Evolutionary conservation across 148 eudicot genomes (phyloP), one percentile per base, ranked within the genome.

Genomic region (Amaranthus hypochondriacus): DNA sequence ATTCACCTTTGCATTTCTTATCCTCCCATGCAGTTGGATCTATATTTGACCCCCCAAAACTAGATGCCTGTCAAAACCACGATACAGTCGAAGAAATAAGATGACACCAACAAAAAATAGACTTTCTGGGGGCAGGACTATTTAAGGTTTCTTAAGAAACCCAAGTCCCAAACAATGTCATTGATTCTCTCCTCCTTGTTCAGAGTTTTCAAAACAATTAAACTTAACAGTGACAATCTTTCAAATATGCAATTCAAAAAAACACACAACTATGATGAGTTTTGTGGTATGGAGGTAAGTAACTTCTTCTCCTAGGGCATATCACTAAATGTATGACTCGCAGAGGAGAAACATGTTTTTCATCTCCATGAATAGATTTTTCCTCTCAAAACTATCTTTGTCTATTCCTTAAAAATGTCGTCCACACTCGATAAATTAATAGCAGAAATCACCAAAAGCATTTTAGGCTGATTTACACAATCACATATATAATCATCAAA

Each of bases 21-120:
- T 93, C 98, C 78, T 93, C 98, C 98, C 98, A 93, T 76, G 98
- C 97, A 85, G 95, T 89, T 65, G 98, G 90, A 79, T 93, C 95
- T 39, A 93, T 93, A 82, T 91, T 93, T 70, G 97, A 91, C 77
- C 98, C 98, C 62, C 98, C 97, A 84, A 93, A 93, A 76, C 80
- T 86, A 55, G 90, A 72, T 64, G 98, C 97, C 92, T 93, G 83
- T 51, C 60, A 81, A 52, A 2, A 69, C 13, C 46, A 18, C 49
- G 72, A 62, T 60, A 55, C 15, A 51, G 21, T 43, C 68, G 50
- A 71, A 64, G 4, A 65, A 11, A 76, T 64, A 9, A 68, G 72
- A 71, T 53, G 56, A 15, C 4, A 39, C 68, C 21, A 53, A 28
- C 42, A 48, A 3, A 8, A 61, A 55, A 59, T 48, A 4, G 11